Evolutionary conservation across 2,329 filamentous ascomycete genomes (phyloP), one percentile per base, ranked within the genome.

Genomic region (Hymenoscyphus albidus): DNA sequence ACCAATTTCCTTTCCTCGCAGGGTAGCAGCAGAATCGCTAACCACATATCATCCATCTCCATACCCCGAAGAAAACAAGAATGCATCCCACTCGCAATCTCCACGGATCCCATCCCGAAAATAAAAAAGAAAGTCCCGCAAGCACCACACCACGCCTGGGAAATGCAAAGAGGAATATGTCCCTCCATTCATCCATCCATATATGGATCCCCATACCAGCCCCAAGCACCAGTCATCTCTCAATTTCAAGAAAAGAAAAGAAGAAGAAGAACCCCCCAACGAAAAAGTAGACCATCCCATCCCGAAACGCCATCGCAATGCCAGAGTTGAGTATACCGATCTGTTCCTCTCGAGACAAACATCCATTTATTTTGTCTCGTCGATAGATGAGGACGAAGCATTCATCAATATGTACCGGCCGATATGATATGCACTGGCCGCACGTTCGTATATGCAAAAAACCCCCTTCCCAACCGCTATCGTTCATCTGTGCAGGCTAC

Each of bases 291-390:
- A 7, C 35, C 35, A 59, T 10, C n/a, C 35, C 35, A 42, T 16
- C 38, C 40, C 2, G 18, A 35, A 61, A 61, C 59, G 40, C 59
- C 59, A 35, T 51, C 40, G 42, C 59, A 61, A 61, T 61, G 59
- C 59, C 42, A 39, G 40, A 61, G 59, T 51, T 61, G 59, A 35
- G 59, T 61, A 22, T 35, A 27, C 51, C 18, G 18, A 51, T 4
- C 22, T 51, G 13, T 51, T 4, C 18, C 44, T 13, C 18, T 18
- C 44, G 6, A 7, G 16, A 44, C 42, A 44, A 44, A 44, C 5
- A 44, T 7, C 42, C 44, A 9, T 51, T 51, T 16, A n/a, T 51
- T 18, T 12, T 22, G 7, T 51, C 9, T 35, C 7, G 22, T 51
- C 2, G n/a, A 48, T 7, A n/a, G 16, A 22, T 1, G n/a, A 48